Evolutionary conservation across 805 yeast species (phyloP).

Genomic region (Yarrowia sp.): DNA sequence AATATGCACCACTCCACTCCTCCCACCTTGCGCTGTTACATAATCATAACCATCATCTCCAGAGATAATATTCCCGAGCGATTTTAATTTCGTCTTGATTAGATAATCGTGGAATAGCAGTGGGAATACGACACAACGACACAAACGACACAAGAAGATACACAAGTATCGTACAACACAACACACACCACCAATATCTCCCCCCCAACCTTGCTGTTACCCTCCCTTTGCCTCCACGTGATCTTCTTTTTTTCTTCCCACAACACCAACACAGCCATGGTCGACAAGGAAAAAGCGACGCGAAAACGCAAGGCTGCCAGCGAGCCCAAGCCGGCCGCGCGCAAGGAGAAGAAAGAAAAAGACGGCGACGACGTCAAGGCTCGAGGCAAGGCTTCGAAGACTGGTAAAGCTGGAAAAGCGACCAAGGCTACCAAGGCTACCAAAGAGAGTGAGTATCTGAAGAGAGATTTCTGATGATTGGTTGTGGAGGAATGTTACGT

Average conservation of each 20-base stretch:
- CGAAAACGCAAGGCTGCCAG: slow-evolving; percentile 17
- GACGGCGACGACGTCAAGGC: slow-evolving; percentile 26
- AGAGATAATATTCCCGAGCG: too few species aligned
- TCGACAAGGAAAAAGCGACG: slow-evolving; percentile 20
- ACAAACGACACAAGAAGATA: neutral
- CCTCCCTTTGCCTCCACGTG: slow-evolving; percentile 14
- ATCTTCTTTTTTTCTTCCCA: slow-evolving; percentile 7
- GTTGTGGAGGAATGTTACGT: neutral
- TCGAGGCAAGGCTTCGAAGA: slow-evolving; percentile 18
- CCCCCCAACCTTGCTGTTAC: neutral
- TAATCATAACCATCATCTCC: too few species aligned
- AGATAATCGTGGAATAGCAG: too few species aligned
- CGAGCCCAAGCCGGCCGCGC: slow-evolving; percentile 26
- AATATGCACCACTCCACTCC: too few species aligned
- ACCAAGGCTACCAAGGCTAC: slow-evolving; percentile 14
- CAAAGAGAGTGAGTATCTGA: slow-evolving; percentile 23
- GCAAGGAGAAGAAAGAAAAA: slow-evolving; percentile 30
- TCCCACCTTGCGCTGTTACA: too few species aligned
- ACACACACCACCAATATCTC: neutral
- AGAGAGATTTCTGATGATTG: too few species aligned
- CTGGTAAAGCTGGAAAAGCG: slow-evolving; percentile 5
- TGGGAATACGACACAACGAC: too few species aligned
- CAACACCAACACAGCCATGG: slow-evolving; percentile 1
- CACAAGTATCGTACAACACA: too few species aligned
- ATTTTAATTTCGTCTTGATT: too few species aligned